Percentiles rank a stretch among this genome's conserved stretches.
phyloP scores from a whole-genome alignment of 805 yeast genomes.

The Priceomyces medius region DNA sequence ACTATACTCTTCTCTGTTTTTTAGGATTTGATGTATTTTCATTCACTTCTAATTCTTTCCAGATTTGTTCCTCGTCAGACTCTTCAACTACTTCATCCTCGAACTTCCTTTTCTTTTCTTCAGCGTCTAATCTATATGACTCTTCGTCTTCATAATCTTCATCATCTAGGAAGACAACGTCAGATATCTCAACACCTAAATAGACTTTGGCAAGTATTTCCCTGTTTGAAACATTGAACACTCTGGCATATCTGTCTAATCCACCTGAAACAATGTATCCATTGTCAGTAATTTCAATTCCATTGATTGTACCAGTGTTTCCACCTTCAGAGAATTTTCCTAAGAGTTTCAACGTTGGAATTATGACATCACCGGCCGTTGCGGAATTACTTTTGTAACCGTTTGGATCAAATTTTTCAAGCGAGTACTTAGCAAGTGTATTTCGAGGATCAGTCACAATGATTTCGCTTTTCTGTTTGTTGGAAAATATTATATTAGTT shows the following conservation, averaged over 20 bases:
- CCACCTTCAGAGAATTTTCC: slow-evolving; percentile 59
- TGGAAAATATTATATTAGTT: slow-evolving; percentile 38
- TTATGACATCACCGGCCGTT: slow-evolving; percentile 45
- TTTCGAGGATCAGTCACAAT: slow-evolving; percentile 73
- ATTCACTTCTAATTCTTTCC: slow-evolving; percentile 37
- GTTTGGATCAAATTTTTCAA: slow-evolving; percentile 32
- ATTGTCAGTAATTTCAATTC: slow-evolving; percentile 47
- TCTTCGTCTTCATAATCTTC: slow-evolving; percentile 28
- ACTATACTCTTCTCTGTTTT: slow-evolving; percentile 16
- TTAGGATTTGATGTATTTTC: slow-evolving; percentile 31
- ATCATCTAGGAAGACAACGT: slow-evolving; percentile 50
- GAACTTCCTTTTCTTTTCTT: slow-evolving; percentile 23
- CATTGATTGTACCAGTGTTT: slow-evolving; percentile 71
- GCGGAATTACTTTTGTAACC: slow-evolving; percentile 40
- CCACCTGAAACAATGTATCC: slow-evolving; percentile 73
- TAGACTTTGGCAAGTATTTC: slow-evolving; percentile 68
- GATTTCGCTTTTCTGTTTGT: slow-evolving; percentile 41
- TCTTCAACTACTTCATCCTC: slow-evolving; percentile 14
- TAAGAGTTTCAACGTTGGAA: slow-evolving; percentile 49
- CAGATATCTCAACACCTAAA: slow-evolving; percentile 67
- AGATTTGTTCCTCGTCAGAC: slow-evolving; percentile 36
- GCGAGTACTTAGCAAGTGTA: slow-evolving; percentile 54
- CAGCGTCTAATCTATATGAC: slow-evolving; percentile 10
- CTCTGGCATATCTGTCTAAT: slow-evolving; percentile 81
- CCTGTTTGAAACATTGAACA: slow-evolving; percentile 62